Base-by-base conservation (phyloP, 306 rosid genomes). In the Vigna radiata region DNA sequence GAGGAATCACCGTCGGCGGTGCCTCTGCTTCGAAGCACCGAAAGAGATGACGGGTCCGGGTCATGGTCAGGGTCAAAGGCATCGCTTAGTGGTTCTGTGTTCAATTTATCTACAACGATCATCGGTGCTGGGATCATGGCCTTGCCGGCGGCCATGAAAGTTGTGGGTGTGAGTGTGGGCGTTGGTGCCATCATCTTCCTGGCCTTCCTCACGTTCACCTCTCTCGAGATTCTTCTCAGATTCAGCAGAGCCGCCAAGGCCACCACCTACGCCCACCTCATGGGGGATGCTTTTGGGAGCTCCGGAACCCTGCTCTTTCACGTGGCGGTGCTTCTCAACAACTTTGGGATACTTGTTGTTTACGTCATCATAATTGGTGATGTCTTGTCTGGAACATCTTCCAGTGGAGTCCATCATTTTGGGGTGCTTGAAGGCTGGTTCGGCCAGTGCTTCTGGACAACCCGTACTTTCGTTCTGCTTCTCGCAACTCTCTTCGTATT, bases 111-210 rank as follows among this genome's bases (percentile, higher is more conserved):
- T 25, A 88, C 96, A 0, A 81, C 91, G 17, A 85, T 88, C 16
- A 90, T 90, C 53, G 96, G 96, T 1, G 96, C 96, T 43, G 96
- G 96, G 14, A 90, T 90, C 78, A 90, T 90, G 92, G 89, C 92
- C 16, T 77, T 90, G 50, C 96, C 96, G 3, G 88, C 96, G 41
- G 87, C 96, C 69, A 86, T 90, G 84, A 90, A 88, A 68, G 92
- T 88, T n/a, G 63, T 90, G 27, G 96, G 96, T 0, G 78, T 85
- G 4, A 82, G 77, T 2, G 37, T 75, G 18, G 96, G 96, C 33
- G 74, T 88, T 43, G 72, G 62, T 11, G 68, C 84, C 15, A 82
- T 90, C 5, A 21, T 83, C 18, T 81, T 90, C 18, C 86, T 90
- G 17, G 92, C 92, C 9, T 23, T 90, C 46, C 83, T 90, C 36